Conservation (phyloP, 805 yeast species). For the Wickerhamiella sorbophila region DNA sequence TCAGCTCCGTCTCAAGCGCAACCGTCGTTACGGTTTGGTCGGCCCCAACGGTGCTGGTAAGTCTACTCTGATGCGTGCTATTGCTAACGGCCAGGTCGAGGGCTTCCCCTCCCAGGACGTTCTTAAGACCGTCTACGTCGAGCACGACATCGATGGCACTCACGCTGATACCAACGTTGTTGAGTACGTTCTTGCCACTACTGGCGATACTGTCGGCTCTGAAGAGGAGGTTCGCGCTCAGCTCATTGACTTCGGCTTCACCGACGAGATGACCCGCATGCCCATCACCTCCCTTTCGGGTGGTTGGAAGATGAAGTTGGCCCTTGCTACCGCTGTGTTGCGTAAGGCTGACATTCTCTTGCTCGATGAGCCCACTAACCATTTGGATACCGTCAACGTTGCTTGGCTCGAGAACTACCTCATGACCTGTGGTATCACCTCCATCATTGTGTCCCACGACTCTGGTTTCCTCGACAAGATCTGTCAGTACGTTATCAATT, state of each 20-base stretch:
- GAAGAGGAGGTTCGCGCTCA: conserved; percentile 63
- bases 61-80: conserved; percentile 92
- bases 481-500: conserved; percentile 92
- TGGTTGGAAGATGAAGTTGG: conserved; percentile 99
- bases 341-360: conserved; percentile 91
- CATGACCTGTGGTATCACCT: conserved; percentile 64
- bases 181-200: conserved; percentile 66
- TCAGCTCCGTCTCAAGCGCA: conserved; percentile 87
- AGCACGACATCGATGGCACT: conserved; percentile 89
- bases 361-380: conserved; percentile 97
- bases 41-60: conserved; percentile 99
- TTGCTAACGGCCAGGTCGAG: conserved; percentile 90
- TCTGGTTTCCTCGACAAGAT: conserved; percentile 91
- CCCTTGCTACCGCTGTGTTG: conserved; percentile 96
- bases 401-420: conserved; percentile 88
- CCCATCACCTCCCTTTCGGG: conserved; percentile 66
- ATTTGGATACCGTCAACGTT: conserved; percentile 86
- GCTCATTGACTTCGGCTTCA: conserved; percentile 74
- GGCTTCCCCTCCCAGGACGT: conserved; percentile 88
- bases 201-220: conserved; percentile 59
- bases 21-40: conserved; percentile 90
- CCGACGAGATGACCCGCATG: conserved; percentile 83
- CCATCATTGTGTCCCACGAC: conserved; percentile 94
- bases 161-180: conserved; percentile 87
- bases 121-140: conserved; percentile 88